phyloP scores from a whole-genome alignment of 352 stramenopile species.

The Phytophthora melonis region DNA sequence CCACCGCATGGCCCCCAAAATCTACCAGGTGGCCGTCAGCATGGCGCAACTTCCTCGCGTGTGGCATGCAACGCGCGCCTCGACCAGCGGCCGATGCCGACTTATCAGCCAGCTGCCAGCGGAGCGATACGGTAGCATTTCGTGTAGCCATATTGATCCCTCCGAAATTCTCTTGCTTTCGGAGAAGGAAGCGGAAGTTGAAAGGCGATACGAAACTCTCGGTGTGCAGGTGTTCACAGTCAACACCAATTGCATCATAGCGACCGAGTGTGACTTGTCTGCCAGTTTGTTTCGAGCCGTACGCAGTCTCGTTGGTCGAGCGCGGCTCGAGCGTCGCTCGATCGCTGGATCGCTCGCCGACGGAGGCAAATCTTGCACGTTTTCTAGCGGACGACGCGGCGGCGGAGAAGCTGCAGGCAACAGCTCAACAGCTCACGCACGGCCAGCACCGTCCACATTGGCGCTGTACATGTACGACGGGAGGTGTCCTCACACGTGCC shows the following conservation, averaged over 20 bases:
- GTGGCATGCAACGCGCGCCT: slow-evolving; percentile 5
- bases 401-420: slow-evolving; percentile 8
- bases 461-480: no score
- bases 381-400: slow-evolving; percentile 16
- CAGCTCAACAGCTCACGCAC: slow-evolving; percentile 3
- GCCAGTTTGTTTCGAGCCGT: slow-evolving; percentile 1
- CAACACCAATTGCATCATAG: neutral
- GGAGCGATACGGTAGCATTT: neutral
- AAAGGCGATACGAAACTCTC: slow-evolving; percentile 11
- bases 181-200: slow-evolving; percentile 3
- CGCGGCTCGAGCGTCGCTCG: no score
- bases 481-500: no score
- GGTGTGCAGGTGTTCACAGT: slow-evolving; percentile 7
- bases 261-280: slow-evolving; percentile 10
- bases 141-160: slow-evolving; percentile 18
- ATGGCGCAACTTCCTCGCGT: slow-evolving; percentile 1
- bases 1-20: slow-evolving; percentile 16
- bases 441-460: neutral
- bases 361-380: slow-evolving; percentile 24
- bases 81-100: neutral
- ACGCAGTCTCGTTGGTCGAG: slow-evolving; percentile 29
- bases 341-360: no score
- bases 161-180: slow-evolving; percentile 13
- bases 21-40: slow-evolving; percentile 23
- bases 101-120: neutral